These are phyloP conservation scores for Annona cherimola DNA, from an alignment of 164 flowering plant species.

Conservation along the genomic window DNA sequence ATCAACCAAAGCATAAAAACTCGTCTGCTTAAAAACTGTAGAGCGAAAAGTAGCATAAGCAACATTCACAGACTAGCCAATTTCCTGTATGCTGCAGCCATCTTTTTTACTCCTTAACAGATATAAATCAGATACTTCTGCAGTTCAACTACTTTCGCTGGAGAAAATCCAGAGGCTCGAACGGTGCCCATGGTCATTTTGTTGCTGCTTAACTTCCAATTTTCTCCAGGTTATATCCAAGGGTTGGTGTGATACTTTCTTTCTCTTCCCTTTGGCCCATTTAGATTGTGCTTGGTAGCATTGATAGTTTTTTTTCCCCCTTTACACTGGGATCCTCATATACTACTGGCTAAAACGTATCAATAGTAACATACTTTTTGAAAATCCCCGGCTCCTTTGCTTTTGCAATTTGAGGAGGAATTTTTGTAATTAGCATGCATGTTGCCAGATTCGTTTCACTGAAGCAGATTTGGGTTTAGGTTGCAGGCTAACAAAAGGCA, in stretches of 20 bases:
- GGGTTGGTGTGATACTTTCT: no score
- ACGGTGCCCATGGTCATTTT: conserved; percentile 4
- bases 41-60: no score
- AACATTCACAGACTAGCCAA: no score
- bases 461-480: background rate
- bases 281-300: background rate
- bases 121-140: conserved; percentile 29
- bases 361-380: background rate
- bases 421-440: background rate
- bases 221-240: background rate
- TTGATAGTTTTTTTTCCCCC: background rate
- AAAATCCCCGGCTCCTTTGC: background rate
- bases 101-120: conserved; percentile 19
- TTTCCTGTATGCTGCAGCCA: no score
- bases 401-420: background rate
- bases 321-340: no score
- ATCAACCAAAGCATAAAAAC: no score
- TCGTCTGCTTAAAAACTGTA: no score
- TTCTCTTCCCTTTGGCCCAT: no score
- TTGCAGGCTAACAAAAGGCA: background rate
- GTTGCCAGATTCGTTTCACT: background rate
- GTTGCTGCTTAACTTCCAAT: background rate
- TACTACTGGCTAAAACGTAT: no score
- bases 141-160: conserved; percentile 38
- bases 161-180: conserved; percentile 14